phyloP scores from a whole-genome alignment of 345 rosid species.

The Citrus medica region DNA sequence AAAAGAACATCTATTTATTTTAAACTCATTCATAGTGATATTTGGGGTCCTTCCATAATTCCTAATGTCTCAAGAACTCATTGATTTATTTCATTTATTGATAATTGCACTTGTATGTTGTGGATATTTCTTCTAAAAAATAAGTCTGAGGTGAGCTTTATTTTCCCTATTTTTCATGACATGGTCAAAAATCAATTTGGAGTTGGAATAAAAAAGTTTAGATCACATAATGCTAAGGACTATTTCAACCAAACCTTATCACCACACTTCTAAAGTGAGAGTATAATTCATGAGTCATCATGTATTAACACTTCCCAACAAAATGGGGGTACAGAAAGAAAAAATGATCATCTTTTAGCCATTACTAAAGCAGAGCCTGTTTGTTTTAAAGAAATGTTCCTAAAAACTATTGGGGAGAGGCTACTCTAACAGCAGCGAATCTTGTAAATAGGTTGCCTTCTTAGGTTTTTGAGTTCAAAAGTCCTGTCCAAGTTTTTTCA shows the following conservation, averaged over 20 bases:
- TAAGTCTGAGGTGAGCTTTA: neutral
- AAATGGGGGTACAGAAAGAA: neutral
- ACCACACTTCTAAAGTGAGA: neutral
- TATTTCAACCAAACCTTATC: neutral
- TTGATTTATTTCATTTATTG: neutral
- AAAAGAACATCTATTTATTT: neutral
- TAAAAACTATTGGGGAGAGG: neutral
- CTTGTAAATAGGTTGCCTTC: neutral
- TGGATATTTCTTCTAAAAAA: neutral
- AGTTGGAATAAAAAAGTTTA: neutral
- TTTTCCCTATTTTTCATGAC: neutral
- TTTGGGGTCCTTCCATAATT: neutral
- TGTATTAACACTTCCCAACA: neutral
- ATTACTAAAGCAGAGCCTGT: too few relatives aligned
- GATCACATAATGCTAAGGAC: neutral
- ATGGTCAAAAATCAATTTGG: neutral
- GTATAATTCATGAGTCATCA: neutral
- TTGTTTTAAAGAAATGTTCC: neutral
- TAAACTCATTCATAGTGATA: neutral
- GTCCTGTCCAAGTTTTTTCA: too few relatives aligned
- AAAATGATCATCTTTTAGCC: neutral
- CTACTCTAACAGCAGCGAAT: accelerated
- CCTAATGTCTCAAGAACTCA: neutral
- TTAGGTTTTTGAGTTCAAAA: too few relatives aligned
- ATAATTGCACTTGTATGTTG: neutral